Evolutionary conservation across 2,329 filamentous ascomycete species (phyloP).

Genomic region (Verticillium longisporum): DNA sequence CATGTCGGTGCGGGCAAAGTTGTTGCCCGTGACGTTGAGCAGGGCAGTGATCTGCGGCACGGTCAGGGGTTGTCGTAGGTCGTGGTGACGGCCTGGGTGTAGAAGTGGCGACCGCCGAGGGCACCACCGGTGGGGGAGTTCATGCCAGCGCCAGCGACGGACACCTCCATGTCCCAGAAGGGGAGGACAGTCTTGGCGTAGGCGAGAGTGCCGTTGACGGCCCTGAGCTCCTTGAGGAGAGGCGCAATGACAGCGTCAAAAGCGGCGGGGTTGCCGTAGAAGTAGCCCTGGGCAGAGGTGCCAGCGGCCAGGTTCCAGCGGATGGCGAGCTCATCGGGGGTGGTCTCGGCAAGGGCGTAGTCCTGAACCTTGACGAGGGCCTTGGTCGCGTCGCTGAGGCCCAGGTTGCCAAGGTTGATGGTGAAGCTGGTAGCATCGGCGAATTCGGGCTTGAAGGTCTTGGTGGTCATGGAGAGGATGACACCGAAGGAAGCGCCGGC

Average conservation of each 20-base stretch:
- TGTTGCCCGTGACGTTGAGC: slow-evolving; percentile 5
- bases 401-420: slow-evolving; percentile 4
- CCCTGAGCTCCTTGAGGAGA: slow-evolving; percentile 3
- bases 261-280: slow-evolving; percentile 9
- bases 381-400: slow-evolving; percentile 3
- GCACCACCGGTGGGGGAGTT: slow-evolving; percentile 8
- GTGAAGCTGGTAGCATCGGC: slow-evolving; percentile 9
- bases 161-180: slow-evolving; percentile 13
- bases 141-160: slow-evolving; percentile 9
- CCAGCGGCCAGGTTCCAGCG: slow-evolving; percentile 6
- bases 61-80: slow-evolving; percentile 9
- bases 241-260: slow-evolving; percentile 8
- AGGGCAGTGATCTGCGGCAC: slow-evolving; percentile 7
- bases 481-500: slow-evolving; percentile 10
- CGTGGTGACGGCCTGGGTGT: slow-evolving; percentile 10
- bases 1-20: slow-evolving; percentile 10
- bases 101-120: slow-evolving; percentile 8
- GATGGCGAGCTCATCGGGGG: slow-evolving; percentile 10
- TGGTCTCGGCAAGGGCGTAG: slow-evolving; percentile 7
- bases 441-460: slow-evolving; percentile 9
- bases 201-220: slow-evolving; percentile 4
- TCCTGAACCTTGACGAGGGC: slow-evolving; percentile 8
- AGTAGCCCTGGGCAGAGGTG: slow-evolving; percentile 7
- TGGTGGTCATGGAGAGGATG: slow-evolving; percentile 9
- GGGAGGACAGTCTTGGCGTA: slow-evolving; percentile 6